Conservation (phyloP, 257 asterid genomes). For the Gentiana macrophylla region DNA sequence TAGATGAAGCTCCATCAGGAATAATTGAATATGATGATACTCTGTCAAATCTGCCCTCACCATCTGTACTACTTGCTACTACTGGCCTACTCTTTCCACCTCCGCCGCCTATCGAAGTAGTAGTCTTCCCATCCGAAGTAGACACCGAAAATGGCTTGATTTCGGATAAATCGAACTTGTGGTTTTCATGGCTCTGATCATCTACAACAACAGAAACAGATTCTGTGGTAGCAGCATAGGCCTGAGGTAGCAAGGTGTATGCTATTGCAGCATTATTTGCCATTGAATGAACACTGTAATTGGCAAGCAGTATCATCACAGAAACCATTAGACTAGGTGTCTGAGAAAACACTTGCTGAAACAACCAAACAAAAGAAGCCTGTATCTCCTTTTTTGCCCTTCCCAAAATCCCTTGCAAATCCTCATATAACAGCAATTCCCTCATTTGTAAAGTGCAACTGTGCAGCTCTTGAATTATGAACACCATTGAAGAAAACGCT, state of each 20-base stretch:
- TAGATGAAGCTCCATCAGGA: constrained; percentile 36
- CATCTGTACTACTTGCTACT: constrained; percentile 57
- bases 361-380: constrained; percentile 90
- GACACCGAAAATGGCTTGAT: constrained; percentile 34
- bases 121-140: constrained; percentile 42
- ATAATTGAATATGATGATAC: constrained; percentile 18
- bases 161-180: constrained; percentile 45
- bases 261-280: constrained; percentile 47
- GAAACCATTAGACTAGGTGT: constrained; percentile 90
- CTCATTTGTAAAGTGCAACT: constrained; percentile 72
- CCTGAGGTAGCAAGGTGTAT: constrained; percentile 26
- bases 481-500: constrained; percentile 94
- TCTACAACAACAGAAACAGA: constrained; percentile 31
- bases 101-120: constrained; percentile 52
- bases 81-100: constrained; percentile 57
- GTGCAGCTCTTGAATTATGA: constrained; percentile 81
- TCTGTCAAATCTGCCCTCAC: constrained; percentile 63
- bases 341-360: constrained; percentile 84
- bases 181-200: constrained; percentile 20
- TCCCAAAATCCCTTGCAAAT: constrained; percentile 64
- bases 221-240: constrained; percentile 21
- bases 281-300: constrained; percentile 77
- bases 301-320: constrained; percentile 87
- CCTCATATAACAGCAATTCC: constrained; percentile 56
- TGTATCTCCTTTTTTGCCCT: constrained; percentile 80